Percentiles rank a stretch among this genome's conserved stretches.
Conservation (phyloP, 202 grass and related monocot species). For the Digitaria exilis region DNA sequence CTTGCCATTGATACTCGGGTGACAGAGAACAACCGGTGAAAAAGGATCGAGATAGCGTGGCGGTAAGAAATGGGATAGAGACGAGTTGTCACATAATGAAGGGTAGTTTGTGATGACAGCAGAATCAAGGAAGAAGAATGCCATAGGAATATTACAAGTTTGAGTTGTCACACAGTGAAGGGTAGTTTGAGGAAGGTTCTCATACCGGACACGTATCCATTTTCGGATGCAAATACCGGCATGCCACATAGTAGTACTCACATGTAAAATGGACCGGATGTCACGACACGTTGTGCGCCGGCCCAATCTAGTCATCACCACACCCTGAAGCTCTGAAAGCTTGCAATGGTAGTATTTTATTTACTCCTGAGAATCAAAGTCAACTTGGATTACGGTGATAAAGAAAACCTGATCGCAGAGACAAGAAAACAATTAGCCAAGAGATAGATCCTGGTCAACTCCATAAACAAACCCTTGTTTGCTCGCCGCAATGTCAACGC, state of each 20-base stretch:
- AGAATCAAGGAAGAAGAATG: too few relatives aligned
- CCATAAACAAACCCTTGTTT: constrained; percentile 41
- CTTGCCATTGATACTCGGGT: too few relatives aligned
- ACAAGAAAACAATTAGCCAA: neutral
- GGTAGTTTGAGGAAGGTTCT: too few relatives aligned
- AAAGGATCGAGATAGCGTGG: too few relatives aligned
- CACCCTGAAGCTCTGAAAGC: neutral
- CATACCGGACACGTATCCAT: neutral
- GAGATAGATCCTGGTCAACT: constrained; percentile 55
- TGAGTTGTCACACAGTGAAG: too few relatives aligned
- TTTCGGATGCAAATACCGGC: neutral
- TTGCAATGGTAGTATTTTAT: neutral
- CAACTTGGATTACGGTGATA: constrained; percentile 28
- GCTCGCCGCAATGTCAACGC: constrained; percentile 43
- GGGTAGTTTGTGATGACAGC: too few relatives aligned
- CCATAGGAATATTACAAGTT: too few relatives aligned
- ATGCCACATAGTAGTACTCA: neutral
- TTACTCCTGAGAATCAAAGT: constrained; percentile 24
- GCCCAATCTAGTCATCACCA: constrained; percentile 1
- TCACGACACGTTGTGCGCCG: constrained; percentile 15
- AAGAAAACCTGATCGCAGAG: neutral
- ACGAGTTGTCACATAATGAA: too few relatives aligned
- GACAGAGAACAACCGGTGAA: too few relatives aligned
- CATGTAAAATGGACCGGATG: neutral
- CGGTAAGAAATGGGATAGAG: too few relatives aligned